Base-by-base conservation (phyloP, 78 protist species). In the Dictyostelium purpureum region DNA sequence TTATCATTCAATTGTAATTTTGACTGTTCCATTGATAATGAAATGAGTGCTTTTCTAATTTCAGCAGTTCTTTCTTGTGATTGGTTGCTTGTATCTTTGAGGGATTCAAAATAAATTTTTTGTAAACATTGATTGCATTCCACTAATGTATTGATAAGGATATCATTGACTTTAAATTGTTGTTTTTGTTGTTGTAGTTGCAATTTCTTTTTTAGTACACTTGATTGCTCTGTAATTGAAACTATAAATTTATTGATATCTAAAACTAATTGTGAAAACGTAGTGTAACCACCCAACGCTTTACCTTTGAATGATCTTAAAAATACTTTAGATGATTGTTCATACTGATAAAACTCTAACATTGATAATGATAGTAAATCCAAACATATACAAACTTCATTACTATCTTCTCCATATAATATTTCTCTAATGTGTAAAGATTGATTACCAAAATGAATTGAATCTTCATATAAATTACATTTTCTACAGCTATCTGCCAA, bases 351-450 rank as follows among this genome's bases (percentile, higher is more conserved):
- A 45, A 47, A 1, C 51, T 52, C 91, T 0, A 83, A 18, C 56
- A 77, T 52, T 38, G 59, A 35, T 19, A 18, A 37, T 33, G 66
- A 65, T 6, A 83, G n/a, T 47, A 83, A 18, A 73, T 83, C 91
- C 7, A 83, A 47, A 83, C 91, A 83, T 71, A 73, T 83, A 59
- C 91, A 73, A 16, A 83, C 91, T 73, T 83, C 91, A 73, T 73
- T 83, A n/a, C 82, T 73, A 6, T 83, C 70, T 2, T 47, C 77
- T 2, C 91, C 91, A 71, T 83, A 83, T 42, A 83, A 67, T 33
- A 56, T 11, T 31, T 54, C 70, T 33, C 91, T 51, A 31, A 83
- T 83, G 38, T 37, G 14, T 33, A 83, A 56, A 57, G 91, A 83
- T 31, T 83, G 74, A 12, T 73, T 83, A 12, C 77, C 91, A 73